phyloP scores from a whole-genome alignment of 768 basidiomycete species.

The Podaxis pistillaris region DNA sequence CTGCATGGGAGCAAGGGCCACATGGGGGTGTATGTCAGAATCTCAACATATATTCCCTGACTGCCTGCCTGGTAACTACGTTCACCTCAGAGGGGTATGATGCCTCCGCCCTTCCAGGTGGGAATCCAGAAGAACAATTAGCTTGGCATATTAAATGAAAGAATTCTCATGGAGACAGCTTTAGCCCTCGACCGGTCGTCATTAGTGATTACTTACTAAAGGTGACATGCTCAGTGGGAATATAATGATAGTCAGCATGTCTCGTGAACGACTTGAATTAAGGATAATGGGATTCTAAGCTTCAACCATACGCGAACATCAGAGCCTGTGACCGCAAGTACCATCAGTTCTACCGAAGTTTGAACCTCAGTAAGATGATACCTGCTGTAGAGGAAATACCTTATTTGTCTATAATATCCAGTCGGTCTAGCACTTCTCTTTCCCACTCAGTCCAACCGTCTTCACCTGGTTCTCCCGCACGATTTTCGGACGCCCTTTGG shows the following conservation, averaged over 20 bases:
- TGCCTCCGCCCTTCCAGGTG: background rate
- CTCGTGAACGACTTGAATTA: slow-evolving; percentile 4
- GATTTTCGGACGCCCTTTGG: slow-evolving; percentile 51
- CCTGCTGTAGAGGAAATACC: background rate
- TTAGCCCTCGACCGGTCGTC: background rate
- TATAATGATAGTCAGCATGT: background rate
- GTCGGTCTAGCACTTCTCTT: slow-evolving; percentile 63
- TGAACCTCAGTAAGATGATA: background rate
- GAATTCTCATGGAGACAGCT: background rate
- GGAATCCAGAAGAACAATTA: background rate
- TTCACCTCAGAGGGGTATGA: background rate
- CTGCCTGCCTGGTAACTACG: background rate
- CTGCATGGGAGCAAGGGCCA: background rate
- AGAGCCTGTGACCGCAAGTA: slow-evolving; percentile 4
- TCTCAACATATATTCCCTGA: background rate
- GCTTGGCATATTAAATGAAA: background rate
- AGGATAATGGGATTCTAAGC: background rate
- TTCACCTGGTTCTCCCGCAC: slow-evolving; percentile 51
- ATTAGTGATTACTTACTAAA: background rate
- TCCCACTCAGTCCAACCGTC: slow-evolving; percentile 85
- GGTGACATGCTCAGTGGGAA: background rate
- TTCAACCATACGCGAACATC: background rate
- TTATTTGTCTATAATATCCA: slow-evolving; percentile 52
- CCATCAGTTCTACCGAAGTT: slow-evolving; percentile 13
- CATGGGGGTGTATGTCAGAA: slow-evolving; percentile 1